Conservation (phyloP, 139 green algal genomes). For the Mesostigma viride region DNA sequence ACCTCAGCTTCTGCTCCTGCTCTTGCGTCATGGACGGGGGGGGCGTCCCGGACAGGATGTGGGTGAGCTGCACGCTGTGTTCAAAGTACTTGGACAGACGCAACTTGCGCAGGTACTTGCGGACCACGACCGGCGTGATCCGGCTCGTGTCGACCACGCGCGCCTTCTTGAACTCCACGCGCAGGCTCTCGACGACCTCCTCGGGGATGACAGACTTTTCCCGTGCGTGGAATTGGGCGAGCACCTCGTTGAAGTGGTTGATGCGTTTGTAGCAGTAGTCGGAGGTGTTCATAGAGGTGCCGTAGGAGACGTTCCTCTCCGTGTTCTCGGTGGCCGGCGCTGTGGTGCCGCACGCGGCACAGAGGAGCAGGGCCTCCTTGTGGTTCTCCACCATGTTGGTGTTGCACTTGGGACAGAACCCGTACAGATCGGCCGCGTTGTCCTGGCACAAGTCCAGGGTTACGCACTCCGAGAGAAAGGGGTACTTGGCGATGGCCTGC, state of each 20-base stretch:
- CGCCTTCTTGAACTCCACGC: not conserved
- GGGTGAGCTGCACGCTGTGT: conserved; percentile 16
- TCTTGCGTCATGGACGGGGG: not conserved
- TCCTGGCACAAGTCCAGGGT: no score
- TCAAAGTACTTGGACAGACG: conserved; percentile 25
- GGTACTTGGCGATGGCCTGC: no score
- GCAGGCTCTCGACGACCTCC: no score
- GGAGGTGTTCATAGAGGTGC: not conserved
- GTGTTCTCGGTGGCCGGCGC: no score
- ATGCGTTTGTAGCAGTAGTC: no score
- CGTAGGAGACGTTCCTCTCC: not conserved
- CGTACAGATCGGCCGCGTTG: no score
- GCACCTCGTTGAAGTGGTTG: no score
- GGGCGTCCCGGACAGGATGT: conserved; percentile 10
- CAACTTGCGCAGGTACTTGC: conserved; percentile 24
- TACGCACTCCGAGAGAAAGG: no score
- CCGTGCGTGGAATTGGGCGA: no score
- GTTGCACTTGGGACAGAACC: not conserved
- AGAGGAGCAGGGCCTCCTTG: not conserved
- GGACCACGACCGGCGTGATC: not conserved
- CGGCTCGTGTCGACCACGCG: not conserved
- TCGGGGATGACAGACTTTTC: no score
- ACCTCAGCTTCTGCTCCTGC: conserved; percentile 13
- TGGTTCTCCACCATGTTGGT: not conserved
- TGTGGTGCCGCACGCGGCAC: not conserved